Conservation (phyloP, 352 stramenopile species). For the Hyphochytrium catenoides region DNA sequence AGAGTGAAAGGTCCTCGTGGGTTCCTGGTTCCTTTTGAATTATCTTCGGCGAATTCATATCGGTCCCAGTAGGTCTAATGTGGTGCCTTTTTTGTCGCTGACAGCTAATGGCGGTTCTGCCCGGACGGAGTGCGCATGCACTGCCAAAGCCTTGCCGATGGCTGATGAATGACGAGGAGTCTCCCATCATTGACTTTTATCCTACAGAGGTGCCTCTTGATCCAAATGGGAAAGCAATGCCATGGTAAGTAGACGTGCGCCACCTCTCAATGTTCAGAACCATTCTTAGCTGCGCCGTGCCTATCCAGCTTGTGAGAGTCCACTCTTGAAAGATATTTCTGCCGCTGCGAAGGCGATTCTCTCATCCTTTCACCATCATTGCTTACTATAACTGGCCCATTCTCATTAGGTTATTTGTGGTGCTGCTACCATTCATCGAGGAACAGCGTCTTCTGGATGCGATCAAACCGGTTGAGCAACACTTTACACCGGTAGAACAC, state of each 20-base stretch:
- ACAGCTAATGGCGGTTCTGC: constrained; percentile 96
- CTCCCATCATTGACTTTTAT: constrained; percentile 93
- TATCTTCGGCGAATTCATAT: no score
- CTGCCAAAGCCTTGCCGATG: constrained; percentile 79
- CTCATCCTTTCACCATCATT: no score
- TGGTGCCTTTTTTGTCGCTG: no score
- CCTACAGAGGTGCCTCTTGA: constrained; percentile 84
- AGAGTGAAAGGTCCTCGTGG: no score
- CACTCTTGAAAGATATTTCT: no score
- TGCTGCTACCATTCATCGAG: constrained; percentile 96
- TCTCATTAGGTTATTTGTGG: constrained; percentile 65
- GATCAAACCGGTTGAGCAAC: constrained; percentile 37
- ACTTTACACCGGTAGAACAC: constrained; percentile 38
- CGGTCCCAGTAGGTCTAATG: no score
- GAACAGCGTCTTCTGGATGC: constrained; percentile 73
- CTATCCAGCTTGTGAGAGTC: no score
- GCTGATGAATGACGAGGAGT: constrained; percentile 84
- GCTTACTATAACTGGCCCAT: no score
- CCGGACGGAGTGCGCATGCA: constrained; percentile 68
- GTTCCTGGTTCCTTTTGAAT: no score
- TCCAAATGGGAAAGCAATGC: constrained; percentile 95
- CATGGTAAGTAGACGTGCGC: constrained; percentile 71
- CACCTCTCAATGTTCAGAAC: no score
- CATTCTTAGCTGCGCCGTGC: no score
- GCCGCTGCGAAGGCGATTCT: no score